Conservation (phyloP, 306 rosid species). For the Cyamopsis tetragonoloba region DNA sequence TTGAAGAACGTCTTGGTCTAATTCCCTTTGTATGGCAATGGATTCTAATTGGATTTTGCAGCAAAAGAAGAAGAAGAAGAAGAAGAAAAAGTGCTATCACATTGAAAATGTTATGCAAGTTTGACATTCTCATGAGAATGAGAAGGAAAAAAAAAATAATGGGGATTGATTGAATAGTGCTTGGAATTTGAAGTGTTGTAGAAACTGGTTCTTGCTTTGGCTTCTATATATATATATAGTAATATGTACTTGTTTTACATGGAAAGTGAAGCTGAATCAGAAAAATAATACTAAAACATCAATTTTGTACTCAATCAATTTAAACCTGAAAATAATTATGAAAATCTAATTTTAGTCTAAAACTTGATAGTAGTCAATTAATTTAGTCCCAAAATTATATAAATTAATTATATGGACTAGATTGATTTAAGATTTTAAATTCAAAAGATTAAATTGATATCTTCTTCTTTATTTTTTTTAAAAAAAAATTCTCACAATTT, state of each 20-base stretch:
- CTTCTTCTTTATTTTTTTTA: too few relatives aligned
- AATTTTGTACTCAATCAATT: too few relatives aligned
- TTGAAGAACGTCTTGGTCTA: conserved; percentile 32
- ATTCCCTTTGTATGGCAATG: conserved; percentile 59
- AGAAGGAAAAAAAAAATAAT: conserved; percentile 2
- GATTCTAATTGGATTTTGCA: conserved; percentile 33
- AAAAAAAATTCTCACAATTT: too few relatives aligned
- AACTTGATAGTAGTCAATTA: too few relatives aligned
- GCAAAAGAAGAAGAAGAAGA: conserved; percentile 44
- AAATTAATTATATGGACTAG: too few relatives aligned
- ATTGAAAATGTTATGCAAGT: conserved; percentile 24
- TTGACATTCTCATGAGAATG: conserved; percentile 46
- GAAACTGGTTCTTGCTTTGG: conserved; percentile 2
- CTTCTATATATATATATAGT: conserved; percentile 34
- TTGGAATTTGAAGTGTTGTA: conserved; percentile 9
- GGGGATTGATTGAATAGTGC: conserved; percentile 9
- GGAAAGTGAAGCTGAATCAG: conserved; percentile 40
- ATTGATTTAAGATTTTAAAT: too few relatives aligned
- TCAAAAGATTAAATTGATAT: too few relatives aligned
- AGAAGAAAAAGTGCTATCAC: conserved; percentile 39
- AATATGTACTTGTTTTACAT: conserved; percentile 22
- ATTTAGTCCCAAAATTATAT: too few relatives aligned
- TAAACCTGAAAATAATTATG: too few relatives aligned
- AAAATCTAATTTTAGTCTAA: too few relatives aligned
- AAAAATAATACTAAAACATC: conserved; percentile 47